A percentile compares a stretch with the other conserved stretches of the same genome.
phyloP scores from a whole-genome alignment of 352 stramenopile genomes.

The Pythium monospermum region DNA sequence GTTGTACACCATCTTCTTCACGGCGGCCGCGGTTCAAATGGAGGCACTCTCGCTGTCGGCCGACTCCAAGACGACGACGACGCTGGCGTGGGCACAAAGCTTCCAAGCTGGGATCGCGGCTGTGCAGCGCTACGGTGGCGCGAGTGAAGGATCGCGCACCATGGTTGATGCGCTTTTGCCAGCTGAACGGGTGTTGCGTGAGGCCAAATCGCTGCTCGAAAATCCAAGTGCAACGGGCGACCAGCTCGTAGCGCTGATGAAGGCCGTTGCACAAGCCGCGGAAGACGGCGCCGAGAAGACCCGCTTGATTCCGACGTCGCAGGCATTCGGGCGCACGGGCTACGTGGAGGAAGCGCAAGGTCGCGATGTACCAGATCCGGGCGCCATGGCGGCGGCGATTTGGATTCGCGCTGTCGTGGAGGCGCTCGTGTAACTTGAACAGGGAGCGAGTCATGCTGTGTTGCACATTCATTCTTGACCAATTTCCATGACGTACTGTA shows the following conservation, averaged over 20 bases:
- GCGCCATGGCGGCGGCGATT: slow-evolving; percentile 90
- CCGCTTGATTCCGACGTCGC: slow-evolving; percentile 74
- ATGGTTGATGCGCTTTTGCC: slow-evolving; percentile 96
- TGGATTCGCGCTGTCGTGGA: slow-evolving; percentile 74
- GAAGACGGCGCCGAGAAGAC: slow-evolving; percentile 89
- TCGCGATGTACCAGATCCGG: slow-evolving; percentile 90
- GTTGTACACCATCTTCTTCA: slow-evolving; percentile 93
- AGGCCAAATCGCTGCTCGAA: slow-evolving; percentile 7
- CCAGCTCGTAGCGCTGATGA: slow-evolving; percentile 26
- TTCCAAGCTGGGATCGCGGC: slow-evolving; percentile 78
- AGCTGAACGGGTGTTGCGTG: slow-evolving; percentile 52
- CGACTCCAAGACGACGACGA: slow-evolving; percentile 25
- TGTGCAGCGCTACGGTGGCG: slow-evolving; percentile 91
- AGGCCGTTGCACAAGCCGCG: slow-evolving; percentile 63
- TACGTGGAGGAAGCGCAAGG: slow-evolving; percentile 90
- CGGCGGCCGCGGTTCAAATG: slow-evolving; percentile 47
- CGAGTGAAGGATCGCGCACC: slow-evolving; percentile 91
- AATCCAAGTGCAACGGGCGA: too few species aligned
- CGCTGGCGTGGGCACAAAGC: slow-evolving; percentile 39
- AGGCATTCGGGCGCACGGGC: slow-evolving; percentile 64
- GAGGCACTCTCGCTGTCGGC: too few species aligned
- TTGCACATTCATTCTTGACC: background rate
- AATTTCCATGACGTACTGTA: background rate
- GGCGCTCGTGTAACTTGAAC: too few species aligned
- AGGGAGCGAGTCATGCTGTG: slow-evolving; percentile 8